These are phyloP conservation scores for Neonothopanus nambi DNA, from an alignment of 1,284 basidiomycete genomes.

Conservation along the genomic window DNA sequence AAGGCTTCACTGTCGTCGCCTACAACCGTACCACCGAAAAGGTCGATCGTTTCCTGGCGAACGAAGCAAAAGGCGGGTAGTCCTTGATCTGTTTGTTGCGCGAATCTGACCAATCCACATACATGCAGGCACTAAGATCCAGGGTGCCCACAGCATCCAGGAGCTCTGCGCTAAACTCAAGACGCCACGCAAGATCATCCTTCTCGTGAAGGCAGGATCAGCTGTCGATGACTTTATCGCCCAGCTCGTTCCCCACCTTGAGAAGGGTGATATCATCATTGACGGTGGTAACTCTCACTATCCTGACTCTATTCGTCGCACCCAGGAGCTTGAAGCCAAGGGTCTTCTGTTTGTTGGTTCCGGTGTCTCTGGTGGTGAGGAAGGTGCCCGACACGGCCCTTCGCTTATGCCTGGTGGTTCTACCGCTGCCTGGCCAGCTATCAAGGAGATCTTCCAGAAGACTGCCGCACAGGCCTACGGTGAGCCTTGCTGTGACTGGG, in stretches of 20 bases:
- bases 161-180: slow-evolving; percentile 86
- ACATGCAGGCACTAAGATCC: slow-evolving; percentile 83
- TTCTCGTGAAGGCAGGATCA: slow-evolving; percentile 89
- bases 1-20: slow-evolving; percentile 95
- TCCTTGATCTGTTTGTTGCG: slow-evolving; percentile 5
- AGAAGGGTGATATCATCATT: slow-evolving; percentile 91
- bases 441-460: slow-evolving; percentile 99
- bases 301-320: slow-evolving; percentile 96
- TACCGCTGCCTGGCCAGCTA: slow-evolving; percentile 90
- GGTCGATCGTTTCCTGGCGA: slow-evolving; percentile 93
- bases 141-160: slow-evolving; percentile 92
- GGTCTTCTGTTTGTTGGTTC: slow-evolving; percentile 97
- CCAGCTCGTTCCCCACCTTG: slow-evolving; percentile 71
- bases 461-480: slow-evolving; percentile 94
- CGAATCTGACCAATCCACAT: background rate
- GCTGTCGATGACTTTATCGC: slow-evolving; percentile 81
- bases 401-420: slow-evolving; percentile 99
- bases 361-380: slow-evolving; percentile 99
- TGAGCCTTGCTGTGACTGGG: slow-evolving; percentile 99
- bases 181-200: slow-evolving; percentile 87
- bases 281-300: slow-evolving; percentile 99
- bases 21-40: slow-evolving; percentile 98
- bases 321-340: slow-evolving; percentile 91
- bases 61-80: slow-evolving; percentile 93
- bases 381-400: slow-evolving; percentile 96